Evolutionary conservation across 768 basidiomycete genomes (phyloP).

Genomic region (Auriculariales sp.): DNA sequence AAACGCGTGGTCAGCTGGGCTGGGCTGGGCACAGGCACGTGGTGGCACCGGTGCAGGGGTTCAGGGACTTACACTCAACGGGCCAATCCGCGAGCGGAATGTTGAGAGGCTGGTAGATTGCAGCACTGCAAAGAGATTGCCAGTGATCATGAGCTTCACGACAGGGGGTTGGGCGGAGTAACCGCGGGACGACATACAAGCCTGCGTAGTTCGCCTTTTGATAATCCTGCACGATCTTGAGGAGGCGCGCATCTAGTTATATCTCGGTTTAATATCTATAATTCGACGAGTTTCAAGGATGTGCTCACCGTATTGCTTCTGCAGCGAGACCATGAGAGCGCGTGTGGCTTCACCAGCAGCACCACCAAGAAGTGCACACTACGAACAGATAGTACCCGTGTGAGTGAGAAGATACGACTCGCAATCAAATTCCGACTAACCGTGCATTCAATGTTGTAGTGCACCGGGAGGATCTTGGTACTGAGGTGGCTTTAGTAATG

Average conservation of each 20-base stretch:
- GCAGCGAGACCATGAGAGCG: conserved; percentile 7
- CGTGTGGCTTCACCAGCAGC: conserved; percentile 4
- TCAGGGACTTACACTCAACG: conserved; percentile 7
- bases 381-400: neutral
- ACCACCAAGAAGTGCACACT: conserved; percentile 7
- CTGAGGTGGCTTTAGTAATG: neutral
- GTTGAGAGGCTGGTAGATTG: conserved; percentile 8
- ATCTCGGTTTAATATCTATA: neutral
- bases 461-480: neutral
- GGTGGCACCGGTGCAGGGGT: no score
- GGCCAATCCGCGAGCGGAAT: conserved; percentile 7
- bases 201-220: conserved; percentile 7
- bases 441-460: conserved; percentile 7
- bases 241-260: conserved; percentile 1
- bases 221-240: conserved; percentile 7
- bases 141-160: neutral
- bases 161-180: neutral
- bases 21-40: no score
- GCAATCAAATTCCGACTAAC: conserved; percentile 1
- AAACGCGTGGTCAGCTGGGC: no score
- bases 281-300: neutral
- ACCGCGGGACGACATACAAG: conserved; percentile 7
- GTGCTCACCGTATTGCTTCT: conserved; percentile 2
- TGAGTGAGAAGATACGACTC: neutral
- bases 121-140: conserved; percentile 3